Evolutionary conservation across 768 basidiomycete genomes (phyloP).

Genomic region (Phylloporus sp.): DNA sequence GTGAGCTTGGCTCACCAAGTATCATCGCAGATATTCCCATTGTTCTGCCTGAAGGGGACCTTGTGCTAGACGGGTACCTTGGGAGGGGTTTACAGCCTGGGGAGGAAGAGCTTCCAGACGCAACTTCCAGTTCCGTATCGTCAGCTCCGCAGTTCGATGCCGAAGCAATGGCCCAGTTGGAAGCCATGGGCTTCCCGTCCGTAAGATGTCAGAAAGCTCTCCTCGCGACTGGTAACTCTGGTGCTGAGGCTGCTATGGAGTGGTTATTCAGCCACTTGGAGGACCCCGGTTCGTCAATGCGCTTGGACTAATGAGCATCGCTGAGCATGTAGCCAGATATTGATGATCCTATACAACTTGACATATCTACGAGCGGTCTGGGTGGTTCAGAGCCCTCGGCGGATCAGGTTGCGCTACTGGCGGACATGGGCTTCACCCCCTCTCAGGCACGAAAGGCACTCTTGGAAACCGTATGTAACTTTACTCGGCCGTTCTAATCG

Average conservation of each 20-base stretch:
- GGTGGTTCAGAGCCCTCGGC: conserved; percentile 52
- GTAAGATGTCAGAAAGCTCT: conserved; percentile 88
- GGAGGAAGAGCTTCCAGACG: conserved; percentile 68
- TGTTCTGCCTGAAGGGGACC: conserved; percentile 55
- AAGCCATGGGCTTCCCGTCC: conserved; percentile 88
- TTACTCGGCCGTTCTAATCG: neutral
- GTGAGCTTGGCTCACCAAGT: neutral
- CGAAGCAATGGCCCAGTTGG: conserved; percentile 68
- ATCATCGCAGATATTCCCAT: conserved; percentile 73
- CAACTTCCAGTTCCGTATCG: conserved; percentile 37
- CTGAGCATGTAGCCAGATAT: conserved; percentile 57
- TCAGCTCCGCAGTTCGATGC: conserved; percentile 66
- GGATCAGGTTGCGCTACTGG: conserved; percentile 70
- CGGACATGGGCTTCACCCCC: conserved; percentile 89
- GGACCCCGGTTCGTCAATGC: conserved; percentile 61
- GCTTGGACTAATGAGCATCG: neutral
- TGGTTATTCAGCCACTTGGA: conserved; percentile 97
- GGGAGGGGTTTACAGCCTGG: conserved; percentile 66
- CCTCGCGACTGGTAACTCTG: conserved; percentile 76
- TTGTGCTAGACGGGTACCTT: conserved; percentile 61
- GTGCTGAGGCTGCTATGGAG: conserved; percentile 84
- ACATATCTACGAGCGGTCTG: conserved; percentile 21
- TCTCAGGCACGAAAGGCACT: conserved; percentile 86
- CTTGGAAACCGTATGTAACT: conserved; percentile 66
- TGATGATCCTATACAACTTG: conserved; percentile 63